Conservation (phyloP, 2,329 filamentous ascomycete species). For the Magnaporthiopsis incrustans region DNA sequence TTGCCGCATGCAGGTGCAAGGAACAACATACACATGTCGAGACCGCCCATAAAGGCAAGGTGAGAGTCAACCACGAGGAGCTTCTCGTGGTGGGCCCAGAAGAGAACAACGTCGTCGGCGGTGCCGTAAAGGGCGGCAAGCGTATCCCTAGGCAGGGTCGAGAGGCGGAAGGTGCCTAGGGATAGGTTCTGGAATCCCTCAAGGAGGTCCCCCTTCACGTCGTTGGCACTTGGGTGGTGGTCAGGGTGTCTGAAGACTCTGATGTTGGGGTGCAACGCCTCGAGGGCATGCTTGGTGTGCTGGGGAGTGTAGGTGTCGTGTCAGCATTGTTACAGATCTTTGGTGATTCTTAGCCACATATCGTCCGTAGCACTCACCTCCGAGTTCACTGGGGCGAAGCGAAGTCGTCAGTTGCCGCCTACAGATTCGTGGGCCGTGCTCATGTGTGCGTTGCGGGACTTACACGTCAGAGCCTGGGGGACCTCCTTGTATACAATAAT, state of each 20-base stretch:
- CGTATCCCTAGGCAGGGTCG: constrained; percentile 63
- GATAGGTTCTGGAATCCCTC: constrained; percentile 43
- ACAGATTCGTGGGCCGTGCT: background rate
- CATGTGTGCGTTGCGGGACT: constrained; percentile 28
- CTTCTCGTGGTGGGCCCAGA: constrained; percentile 94
- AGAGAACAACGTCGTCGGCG: constrained; percentile 72
- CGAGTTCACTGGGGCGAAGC: constrained; percentile 9
- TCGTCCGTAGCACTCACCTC: background rate
- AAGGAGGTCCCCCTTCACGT: constrained; percentile 59
- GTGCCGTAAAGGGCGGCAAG: constrained; percentile 76
- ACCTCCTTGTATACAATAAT: constrained; percentile 93
- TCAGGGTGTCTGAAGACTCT: constrained; percentile 86
- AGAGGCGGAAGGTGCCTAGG: constrained; percentile 43
- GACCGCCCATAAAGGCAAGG: constrained; percentile 81
- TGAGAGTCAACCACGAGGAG: constrained; percentile 73
- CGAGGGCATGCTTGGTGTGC: constrained; percentile 74
- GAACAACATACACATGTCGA: constrained; percentile 60
- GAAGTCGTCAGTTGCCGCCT: constrained; percentile 35
- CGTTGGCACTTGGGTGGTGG: constrained; percentile 67
- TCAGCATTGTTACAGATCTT: background rate
- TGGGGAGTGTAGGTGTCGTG: constrained; percentile 17
- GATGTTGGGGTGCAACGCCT: constrained; percentile 74
- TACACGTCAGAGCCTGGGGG: constrained; percentile 69
- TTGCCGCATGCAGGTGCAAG: background rate
- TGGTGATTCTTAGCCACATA: background rate